Base-by-base conservation (phyloP, 495 filamentous ascomycete species). In the Xylaria bambusicola region DNA sequence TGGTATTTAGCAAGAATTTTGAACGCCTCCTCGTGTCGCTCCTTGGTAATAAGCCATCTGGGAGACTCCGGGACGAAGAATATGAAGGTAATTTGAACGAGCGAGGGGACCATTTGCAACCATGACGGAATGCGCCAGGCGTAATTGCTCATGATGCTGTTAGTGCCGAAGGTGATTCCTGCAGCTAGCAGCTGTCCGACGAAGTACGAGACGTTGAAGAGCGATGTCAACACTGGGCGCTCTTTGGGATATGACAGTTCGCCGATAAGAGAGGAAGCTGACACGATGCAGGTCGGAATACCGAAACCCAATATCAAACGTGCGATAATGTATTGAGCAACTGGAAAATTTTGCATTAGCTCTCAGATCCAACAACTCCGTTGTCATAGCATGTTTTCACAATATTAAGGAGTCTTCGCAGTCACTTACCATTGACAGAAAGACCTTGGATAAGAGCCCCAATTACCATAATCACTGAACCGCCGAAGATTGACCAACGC, bases 161-260 rank as follows among this genome's bases (percentile, higher is more conserved):
- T 80, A 5, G 86, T 88, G 4, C 83, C 85, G 26, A 86, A 77
- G 12, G 76, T 78, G 17, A 88, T 81, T 15, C 76, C 80, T 0
- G 84, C 83, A 8, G 86, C 86, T n/a, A 82, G 71, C 47, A 88
- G 82, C 53, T 82, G 78, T 5, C 87, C 86, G 49, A 87, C 72
- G 75, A 78, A 90, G 70, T 84, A 89, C 6, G 80, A 76, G 15
- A 75, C 81, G 67, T 89, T 89, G 77, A 88, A 89, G 8, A 89
- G 80, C 1, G 84, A 85, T 13, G 83, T 88, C 18, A 90, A 62
- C 36, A 85, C 79, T 2, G 82, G 76, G 36, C 86, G 80, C 62
- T 89, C 83, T 64, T 85, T 86, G 10, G 86, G 88, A 66, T 87
- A 82, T 0, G 77, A 79, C 17, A 89, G 73, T 58, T 90, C 88